Percentiles rank a stretch among this genome's conserved stretches.
These are phyloP conservation scores for Teunomyces tritomae DNA, from an alignment of 805 yeast species.

Conservation along the genomic window DNA sequence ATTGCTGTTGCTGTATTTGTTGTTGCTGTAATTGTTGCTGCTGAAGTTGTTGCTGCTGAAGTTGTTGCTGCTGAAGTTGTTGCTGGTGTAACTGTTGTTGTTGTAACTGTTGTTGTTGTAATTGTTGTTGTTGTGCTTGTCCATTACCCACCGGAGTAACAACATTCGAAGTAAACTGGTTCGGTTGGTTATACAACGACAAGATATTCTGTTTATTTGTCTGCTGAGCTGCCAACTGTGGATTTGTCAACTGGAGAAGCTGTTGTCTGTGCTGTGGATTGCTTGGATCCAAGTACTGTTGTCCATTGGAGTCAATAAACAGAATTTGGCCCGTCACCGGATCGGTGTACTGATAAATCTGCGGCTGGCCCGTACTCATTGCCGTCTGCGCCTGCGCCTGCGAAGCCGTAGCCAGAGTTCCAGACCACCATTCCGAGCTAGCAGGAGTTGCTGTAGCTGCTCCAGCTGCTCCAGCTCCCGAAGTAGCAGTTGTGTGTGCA, in stretches of 20 bases:
- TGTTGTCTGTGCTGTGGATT: slow-evolving; percentile 44
- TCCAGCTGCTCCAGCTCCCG: slow-evolving; percentile 9
- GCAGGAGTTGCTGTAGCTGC: slow-evolving; percentile 18
- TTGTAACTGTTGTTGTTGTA: slow-evolving; percentile 8
- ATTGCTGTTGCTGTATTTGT: slow-evolving; percentile 10
- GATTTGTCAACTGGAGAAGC: slow-evolving; percentile 24
- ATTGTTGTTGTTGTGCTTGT: slow-evolving; percentile 8
- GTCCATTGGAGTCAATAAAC: slow-evolving; percentile 67
- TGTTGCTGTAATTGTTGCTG: slow-evolving; percentile 6
- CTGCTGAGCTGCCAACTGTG: slow-evolving; percentile 23
- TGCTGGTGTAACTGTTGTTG: slow-evolving; percentile 8
- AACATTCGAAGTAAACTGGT: slow-evolving; percentile 24
- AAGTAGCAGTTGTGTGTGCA: neutral
- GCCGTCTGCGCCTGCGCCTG: slow-evolving; percentile 11
- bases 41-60: slow-evolving; percentile 6
- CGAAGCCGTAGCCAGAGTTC: neutral
- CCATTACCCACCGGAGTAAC: slow-evolving; percentile 19
- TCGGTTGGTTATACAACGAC: slow-evolving; percentile 43
- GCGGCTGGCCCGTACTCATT: slow-evolving; percentile 31
- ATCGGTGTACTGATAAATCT: slow-evolving; percentile 66
- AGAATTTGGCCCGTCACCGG: slow-evolving; percentile 66
- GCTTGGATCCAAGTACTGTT: slow-evolving; percentile 54
- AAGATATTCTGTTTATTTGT: slow-evolving; percentile 37
- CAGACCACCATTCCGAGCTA: slow-evolving; percentile 32
- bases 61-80: slow-evolving; percentile 11